Evolutionary conservation across 345 rosid species (phyloP).

Genomic region (Populus deltoides): DNA sequence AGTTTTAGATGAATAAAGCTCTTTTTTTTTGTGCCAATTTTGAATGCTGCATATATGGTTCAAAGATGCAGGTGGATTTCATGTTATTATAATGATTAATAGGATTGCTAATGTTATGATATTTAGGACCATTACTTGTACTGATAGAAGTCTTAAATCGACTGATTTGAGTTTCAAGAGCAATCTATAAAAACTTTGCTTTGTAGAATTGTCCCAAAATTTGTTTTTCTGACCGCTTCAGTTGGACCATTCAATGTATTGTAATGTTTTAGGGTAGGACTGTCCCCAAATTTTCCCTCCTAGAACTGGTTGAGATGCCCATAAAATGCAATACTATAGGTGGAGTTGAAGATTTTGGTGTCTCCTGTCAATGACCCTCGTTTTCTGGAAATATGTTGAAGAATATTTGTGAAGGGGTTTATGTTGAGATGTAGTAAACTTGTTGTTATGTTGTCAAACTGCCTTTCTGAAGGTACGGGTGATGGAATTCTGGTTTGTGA

Average conservation of each 20-base stretch:
- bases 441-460: background rate
- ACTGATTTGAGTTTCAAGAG: background rate
- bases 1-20: background rate
- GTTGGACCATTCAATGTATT: background rate
- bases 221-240: background rate
- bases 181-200: background rate
- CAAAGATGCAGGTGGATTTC: background rate
- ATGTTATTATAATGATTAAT: background rate
- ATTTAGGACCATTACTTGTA: background rate
- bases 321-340: background rate
- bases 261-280: background rate
- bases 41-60: background rate
- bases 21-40: background rate
- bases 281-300: background rate
- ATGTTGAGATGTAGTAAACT: background rate
- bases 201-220: background rate
- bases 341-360: background rate
- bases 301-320: background rate
- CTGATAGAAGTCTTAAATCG: background rate
- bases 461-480: background rate
- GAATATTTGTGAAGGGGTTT: background rate
- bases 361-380: background rate
- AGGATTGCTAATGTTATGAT: background rate
- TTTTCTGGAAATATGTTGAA: background rate
- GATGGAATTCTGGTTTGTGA: background rate